Percentiles rank a stretch among this genome's conserved stretches.
Evolutionary conservation across 1,284 basidiomycete species (phyloP).

Genomic region (Tylopilus orsonianus): DNA sequence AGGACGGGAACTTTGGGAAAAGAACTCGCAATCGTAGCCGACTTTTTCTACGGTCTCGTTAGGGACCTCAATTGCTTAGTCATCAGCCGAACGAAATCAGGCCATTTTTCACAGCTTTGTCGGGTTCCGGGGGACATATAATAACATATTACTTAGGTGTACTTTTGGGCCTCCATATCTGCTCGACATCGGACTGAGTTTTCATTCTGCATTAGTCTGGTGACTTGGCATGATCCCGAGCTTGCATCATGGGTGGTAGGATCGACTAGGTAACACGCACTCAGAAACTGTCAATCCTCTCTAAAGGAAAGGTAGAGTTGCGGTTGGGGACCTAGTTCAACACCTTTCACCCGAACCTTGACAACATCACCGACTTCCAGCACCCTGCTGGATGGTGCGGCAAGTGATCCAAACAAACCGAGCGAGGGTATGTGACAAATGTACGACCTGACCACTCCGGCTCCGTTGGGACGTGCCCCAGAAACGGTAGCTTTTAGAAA

Average conservation of each 20-base stretch:
- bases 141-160: no score
- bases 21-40: background rate
- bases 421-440: conserved; percentile 29
- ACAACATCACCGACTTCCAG: conserved; percentile 26
- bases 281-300: background rate
- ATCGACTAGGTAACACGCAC: background rate
- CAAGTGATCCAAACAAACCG: conserved; percentile 24
- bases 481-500: conserved; percentile 28
- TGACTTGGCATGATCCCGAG: no score
- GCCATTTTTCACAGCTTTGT: conserved; percentile 6
- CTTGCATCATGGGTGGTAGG: background rate
- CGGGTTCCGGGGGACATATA: no score
- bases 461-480: conserved; percentile 14
- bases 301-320: conserved; percentile 18
- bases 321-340: conserved; percentile 29
- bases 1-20: background rate
- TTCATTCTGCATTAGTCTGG: no score
- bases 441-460: conserved; percentile 11
- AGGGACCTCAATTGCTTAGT: conserved; percentile 18
- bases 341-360: conserved; percentile 21
- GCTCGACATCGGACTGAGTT: no score
- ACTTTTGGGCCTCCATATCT: no score
- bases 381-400: conserved; percentile 3
- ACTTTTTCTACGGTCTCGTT: conserved; percentile 8
- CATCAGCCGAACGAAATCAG: conserved; percentile 22